These are phyloP conservation scores for Colletotrichum orchidophilum DNA, from an alignment of 2,329 filamentous ascomycete species.

Conservation along the genomic window DNA sequence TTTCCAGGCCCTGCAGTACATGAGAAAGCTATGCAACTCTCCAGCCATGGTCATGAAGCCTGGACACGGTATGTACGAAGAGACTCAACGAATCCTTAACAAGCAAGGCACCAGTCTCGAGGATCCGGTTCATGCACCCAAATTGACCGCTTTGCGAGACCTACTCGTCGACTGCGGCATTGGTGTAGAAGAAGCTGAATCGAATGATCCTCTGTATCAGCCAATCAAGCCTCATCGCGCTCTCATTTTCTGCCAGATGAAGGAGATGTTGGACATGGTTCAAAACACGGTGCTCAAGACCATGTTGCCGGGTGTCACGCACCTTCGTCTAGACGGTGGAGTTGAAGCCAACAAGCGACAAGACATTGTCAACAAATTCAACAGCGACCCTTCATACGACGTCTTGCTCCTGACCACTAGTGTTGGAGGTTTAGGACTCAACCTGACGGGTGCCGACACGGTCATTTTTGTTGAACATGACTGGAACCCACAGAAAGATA, in stretches of 20 bases:
- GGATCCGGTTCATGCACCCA: constrained; percentile 89
- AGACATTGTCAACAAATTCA: constrained; percentile 99
- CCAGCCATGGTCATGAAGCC: constrained; percentile 96
- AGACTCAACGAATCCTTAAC: constrained; percentile 82
- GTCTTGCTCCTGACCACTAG: constrained; percentile 93
- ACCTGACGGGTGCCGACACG: constrained; percentile 95
- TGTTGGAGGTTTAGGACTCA: constrained; percentile 92
- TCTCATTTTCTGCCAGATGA: constrained; percentile 99
- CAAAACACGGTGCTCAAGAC: constrained; percentile 91
- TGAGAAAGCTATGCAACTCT: constrained; percentile 99
- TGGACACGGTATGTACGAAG: constrained; percentile 87
- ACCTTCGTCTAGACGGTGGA: constrained; percentile 90
- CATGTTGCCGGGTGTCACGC: constrained; percentile 92
- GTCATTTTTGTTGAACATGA: constrained; percentile 99
- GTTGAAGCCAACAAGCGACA: constrained; percentile 95
- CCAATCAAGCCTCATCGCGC: constrained; percentile 97
- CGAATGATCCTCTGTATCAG: constrained; percentile 70
- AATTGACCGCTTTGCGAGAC: constrained; percentile 89
- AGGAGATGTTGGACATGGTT: constrained; percentile 99
- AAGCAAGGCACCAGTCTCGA: constrained; percentile 84
- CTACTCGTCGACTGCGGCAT: constrained; percentile 99
- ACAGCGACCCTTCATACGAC: constrained; percentile 96
- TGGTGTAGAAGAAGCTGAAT: constrained; percentile 75
- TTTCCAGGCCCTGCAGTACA: constrained; percentile 98
- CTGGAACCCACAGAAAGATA: constrained; percentile 98